phyloP scores from a whole-genome alignment of 1,139 yeast species.

The Meyerozyma smithsonii region DNA sequence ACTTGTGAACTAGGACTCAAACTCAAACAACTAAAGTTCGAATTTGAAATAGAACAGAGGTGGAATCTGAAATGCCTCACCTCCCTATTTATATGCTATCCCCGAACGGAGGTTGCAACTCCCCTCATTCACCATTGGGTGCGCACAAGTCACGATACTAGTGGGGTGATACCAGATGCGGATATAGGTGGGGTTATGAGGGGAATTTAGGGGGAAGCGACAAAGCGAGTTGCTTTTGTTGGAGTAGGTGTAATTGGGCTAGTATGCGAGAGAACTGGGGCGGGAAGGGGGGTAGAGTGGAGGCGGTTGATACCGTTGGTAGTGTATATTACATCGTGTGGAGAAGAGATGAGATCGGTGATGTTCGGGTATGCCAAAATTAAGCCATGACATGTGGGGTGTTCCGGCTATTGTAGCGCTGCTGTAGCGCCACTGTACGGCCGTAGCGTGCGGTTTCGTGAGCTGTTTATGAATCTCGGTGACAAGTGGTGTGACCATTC shows the following conservation, averaged over 20 bases:
- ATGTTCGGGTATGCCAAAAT: too few relatives aligned
- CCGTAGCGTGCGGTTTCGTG: too few relatives aligned
- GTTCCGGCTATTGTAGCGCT: background rate
- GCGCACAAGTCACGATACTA: constrained; percentile 2
- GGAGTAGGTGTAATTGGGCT: background rate
- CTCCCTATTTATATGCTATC: background rate
- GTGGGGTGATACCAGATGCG: constrained; percentile 3
- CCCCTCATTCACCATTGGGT: background rate
- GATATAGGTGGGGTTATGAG: background rate
- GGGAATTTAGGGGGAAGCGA: background rate
- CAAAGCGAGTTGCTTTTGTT: background rate
- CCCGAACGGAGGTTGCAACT: background rate
- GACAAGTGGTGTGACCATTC: background rate
- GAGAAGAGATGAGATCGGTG: background rate
- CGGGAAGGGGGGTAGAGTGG: background rate
- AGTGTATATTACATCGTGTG: background rate
- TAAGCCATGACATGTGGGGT: background rate
- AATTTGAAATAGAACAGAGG: background rate
- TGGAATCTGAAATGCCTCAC: background rate
- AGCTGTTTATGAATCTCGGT: too few relatives aligned
- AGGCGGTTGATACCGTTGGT: background rate
- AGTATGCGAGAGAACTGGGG: background rate
- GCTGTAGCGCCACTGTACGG: too few relatives aligned
- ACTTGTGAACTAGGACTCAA: background rate
- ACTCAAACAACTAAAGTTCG: background rate